A percentile compares a stretch with the other conserved stretches of the same genome.
phyloP scores from a whole-genome alignment of 805 yeast species.

The Saccharomycopsis selenospora region DNA sequence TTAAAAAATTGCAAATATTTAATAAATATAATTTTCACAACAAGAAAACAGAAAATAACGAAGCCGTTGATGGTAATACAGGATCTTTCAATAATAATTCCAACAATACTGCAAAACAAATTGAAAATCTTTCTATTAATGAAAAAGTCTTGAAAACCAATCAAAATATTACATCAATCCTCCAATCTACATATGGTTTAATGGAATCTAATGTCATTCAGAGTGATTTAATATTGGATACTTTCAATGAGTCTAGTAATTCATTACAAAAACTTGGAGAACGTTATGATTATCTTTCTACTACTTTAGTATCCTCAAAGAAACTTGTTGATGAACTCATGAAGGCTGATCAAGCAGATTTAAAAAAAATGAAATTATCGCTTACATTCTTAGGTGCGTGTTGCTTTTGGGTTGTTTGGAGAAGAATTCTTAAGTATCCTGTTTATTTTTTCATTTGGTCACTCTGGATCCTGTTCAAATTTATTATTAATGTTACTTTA shows the following conservation, averaged over 20 bases:
- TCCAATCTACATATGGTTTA: constrained; percentile 12
- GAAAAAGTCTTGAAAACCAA: constrained; percentile 19
- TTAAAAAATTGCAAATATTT: not conserved
- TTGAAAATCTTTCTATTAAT: constrained; percentile 13
- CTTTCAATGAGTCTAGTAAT: constrained; percentile 16
- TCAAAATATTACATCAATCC: constrained; percentile 12
- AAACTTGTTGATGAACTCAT: constrained; percentile 14
- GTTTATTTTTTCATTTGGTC: constrained; percentile 16
- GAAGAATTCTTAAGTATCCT: constrained; percentile 19
- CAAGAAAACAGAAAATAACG: not conserved
- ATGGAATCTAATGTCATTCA: constrained; percentile 20
- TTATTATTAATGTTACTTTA: not conserved
- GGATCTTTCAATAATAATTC: not conserved
- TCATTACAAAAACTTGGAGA: constrained; percentile 13
- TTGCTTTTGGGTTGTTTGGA: constrained; percentile 19
- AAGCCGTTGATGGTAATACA: not conserved
- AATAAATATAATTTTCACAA: not conserved
- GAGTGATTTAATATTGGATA: constrained; percentile 16
- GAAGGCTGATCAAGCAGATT: constrained; percentile 18
- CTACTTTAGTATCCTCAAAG: constrained; percentile 11
- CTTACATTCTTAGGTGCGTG: constrained; percentile 16
- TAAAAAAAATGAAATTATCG: constrained; percentile 16
- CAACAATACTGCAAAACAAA: not conserved
- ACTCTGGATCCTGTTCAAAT: not conserved
- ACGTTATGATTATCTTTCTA: constrained; percentile 10